Evolutionary conservation across 768 basidiomycete genomes (phyloP), one percentile per base, ranked within the genome.

Genomic region (Postia placenta): DNA sequence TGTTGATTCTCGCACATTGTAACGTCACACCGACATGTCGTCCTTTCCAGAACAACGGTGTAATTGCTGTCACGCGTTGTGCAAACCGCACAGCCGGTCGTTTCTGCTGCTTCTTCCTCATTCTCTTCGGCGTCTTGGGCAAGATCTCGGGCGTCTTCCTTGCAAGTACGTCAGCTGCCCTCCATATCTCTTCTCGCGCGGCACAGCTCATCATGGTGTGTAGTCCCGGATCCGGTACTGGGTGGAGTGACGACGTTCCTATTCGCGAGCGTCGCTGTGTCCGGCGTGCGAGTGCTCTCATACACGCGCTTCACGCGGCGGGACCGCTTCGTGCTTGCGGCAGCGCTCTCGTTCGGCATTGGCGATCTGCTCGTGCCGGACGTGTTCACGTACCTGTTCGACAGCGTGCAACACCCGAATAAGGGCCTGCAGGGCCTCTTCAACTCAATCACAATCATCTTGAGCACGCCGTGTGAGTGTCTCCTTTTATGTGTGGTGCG

Each of bases 211-310:
- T n/a, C n/a, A n/a, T n/a, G n/a, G n/a, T n/a, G 38, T 20, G 6
- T 50, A 78, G 76, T 93, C 51, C 91, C 90, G 1, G 83, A 85
- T 58, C 72, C 89, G 0, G 88, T 90, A 5, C 75, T 90, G 0
- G 90, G 89, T 1, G 88, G 89, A 2, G 87, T 92, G 2, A 93
- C 88, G 11, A 91, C 89, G 2, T 92, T 92, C 74, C 73, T 92
- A 9, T 92, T 92, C 60, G 83, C 86, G 0, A 81, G 74, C 35
- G 88, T 92, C 24, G 74, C 77, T 14, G 75, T 78, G 5, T 85
- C 84, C 0, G 88, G 90, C 26, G 45, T 86, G 24, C 78, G 85
- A 20, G 85, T 92, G 2, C 70, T 93, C 24, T 72, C 79, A 2
- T 76, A 77, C 54, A 67, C 75, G 26, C 56, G 64, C 14, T 88